These are phyloP conservation scores for Chlorella variabilis DNA, from an alignment of 163 green algal species.

Conservation along the genomic window DNA sequence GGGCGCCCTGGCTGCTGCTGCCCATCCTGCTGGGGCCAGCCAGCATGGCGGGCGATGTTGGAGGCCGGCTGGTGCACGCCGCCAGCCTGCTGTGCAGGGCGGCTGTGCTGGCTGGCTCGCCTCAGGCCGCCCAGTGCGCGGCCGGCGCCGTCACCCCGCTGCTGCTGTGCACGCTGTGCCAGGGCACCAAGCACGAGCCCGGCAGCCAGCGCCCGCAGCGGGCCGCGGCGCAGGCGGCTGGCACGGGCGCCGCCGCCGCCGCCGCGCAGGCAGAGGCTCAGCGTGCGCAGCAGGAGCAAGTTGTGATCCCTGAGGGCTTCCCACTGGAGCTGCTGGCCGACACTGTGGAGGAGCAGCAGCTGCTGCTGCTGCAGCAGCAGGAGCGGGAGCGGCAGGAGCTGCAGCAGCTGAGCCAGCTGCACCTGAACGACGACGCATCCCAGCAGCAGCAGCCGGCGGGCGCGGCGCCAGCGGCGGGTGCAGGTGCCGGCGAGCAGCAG, in stretches of 20 bases:
- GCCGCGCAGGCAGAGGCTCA: background rate
- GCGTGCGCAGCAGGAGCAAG: slow-evolving; percentile 29
- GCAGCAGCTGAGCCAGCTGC: background rate
- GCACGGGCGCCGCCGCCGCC: background rate
- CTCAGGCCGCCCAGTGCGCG: background rate
- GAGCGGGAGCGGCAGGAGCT: slow-evolving; percentile 2
- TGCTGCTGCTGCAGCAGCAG: slow-evolving; percentile 21
- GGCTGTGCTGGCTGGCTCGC: background rate
- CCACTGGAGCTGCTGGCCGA: slow-evolving; percentile 13
- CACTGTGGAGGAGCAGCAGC: slow-evolving; percentile 36
- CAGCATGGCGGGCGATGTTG: background rate
- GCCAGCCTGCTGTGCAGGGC: background rate
- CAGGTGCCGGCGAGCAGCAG: background rate
- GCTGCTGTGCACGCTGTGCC: slow-evolving; percentile 29
- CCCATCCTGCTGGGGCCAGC: background rate
- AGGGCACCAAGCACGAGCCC: background rate
- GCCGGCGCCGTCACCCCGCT: background rate
- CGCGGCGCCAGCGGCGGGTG: background rate
- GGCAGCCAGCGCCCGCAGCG: background rate
- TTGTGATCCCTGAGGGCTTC: slow-evolving; percentile 12
- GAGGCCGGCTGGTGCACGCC: slow-evolving; percentile 4
- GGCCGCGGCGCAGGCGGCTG: background rate
- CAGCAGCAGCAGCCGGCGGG: background rate
- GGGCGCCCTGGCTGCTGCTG: slow-evolving; percentile 21
- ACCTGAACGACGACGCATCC: background rate